These are phyloP conservation scores for Dicorynia guianensis DNA, from an alignment of 306 rosid species.

Conservation along the genomic window DNA sequence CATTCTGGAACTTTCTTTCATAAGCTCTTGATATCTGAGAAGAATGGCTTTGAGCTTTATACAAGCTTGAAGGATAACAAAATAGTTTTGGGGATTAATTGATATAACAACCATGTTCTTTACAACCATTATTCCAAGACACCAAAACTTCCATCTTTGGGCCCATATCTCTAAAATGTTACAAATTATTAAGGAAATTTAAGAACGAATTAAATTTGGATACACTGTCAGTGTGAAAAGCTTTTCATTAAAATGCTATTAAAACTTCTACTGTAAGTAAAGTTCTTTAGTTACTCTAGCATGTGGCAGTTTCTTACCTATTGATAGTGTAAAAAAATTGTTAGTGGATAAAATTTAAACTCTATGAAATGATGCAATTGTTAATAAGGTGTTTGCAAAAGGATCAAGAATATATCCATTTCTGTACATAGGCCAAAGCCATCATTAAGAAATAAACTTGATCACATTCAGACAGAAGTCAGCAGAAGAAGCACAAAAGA, in stretches of 20 bases:
- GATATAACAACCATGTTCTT: neutral
- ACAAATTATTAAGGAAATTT: neutral
- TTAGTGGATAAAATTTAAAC: too few relatives aligned
- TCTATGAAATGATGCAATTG: neutral
- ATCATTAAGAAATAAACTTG: neutral
- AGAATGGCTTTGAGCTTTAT: constrained; percentile 7
- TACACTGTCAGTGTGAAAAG: too few relatives aligned
- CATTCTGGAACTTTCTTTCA: constrained; percentile 94
- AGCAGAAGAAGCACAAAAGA: neutral
- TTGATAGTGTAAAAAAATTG: too few relatives aligned
- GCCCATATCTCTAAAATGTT: neutral
- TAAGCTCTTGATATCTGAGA: constrained; percentile 81
- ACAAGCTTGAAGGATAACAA: constrained; percentile 24
- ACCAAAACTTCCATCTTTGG: neutral
- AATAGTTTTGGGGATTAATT: neutral
- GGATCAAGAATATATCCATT: constrained; percentile 6
- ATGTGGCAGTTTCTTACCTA: too few relatives aligned
- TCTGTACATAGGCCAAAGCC: constrained; percentile 15
- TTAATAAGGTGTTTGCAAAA: neutral
- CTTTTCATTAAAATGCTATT: too few relatives aligned
- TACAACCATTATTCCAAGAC: constrained; percentile 26
- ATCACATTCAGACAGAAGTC: neutral
- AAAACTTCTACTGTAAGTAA: too few relatives aligned
- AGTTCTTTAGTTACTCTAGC: too few relatives aligned
- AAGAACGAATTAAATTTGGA: too few relatives aligned